Evolutionary conservation across 495 filamentous ascomycete genomes (phyloP), one percentile per base, ranked within the genome.

Genomic region (Hypoxylon lienhwacheense): DNA sequence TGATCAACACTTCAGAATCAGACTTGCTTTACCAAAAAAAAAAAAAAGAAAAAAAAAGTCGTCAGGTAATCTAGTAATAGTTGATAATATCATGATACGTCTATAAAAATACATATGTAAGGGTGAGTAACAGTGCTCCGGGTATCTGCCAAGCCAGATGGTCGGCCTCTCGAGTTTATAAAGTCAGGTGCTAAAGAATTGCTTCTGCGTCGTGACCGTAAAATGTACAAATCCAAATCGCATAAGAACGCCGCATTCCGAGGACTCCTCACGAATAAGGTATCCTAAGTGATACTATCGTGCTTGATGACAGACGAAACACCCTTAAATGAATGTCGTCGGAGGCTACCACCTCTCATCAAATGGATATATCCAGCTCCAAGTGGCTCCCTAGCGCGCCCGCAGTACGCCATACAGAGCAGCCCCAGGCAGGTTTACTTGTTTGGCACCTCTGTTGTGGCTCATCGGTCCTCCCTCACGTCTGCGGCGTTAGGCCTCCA

Each of bases 211-310:
- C 53, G 47, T 61, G 10, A 56, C 24, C 53, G 25, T 17, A 42
- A 42, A 61, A 61, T 61, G 46, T 61, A 61, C 58, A 61, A 21
- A 15, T 33, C 36, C 55, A 56, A 39, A 42, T 47, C 52, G 34
- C 28, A 29, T 35, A 33, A 16, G 24, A 52, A 33, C 39, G 45
- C 49, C 57, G 37, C 24, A 52, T 42, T 41, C 28, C 36, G 52
- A 43, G 5, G 12, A 12, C 25, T 29, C 29, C 26, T 19, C 49
- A 41, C 34, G 7, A 50, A 37, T 45, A 24, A 31, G 39, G n/a
- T 15, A 24, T 36, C 47, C 29, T n/a, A 6, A n/a, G 40, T 21
- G 39, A 36, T 37, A 40, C 42, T 31, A 42, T 33, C 25, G 35
- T 32, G 41, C 20, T 50, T 21, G 31, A 42, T 36, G 32, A 61